These are phyloP conservation scores for Halteria grandinella DNA, from an alignment of 73 alveolate species.

Conservation along the genomic window DNA sequence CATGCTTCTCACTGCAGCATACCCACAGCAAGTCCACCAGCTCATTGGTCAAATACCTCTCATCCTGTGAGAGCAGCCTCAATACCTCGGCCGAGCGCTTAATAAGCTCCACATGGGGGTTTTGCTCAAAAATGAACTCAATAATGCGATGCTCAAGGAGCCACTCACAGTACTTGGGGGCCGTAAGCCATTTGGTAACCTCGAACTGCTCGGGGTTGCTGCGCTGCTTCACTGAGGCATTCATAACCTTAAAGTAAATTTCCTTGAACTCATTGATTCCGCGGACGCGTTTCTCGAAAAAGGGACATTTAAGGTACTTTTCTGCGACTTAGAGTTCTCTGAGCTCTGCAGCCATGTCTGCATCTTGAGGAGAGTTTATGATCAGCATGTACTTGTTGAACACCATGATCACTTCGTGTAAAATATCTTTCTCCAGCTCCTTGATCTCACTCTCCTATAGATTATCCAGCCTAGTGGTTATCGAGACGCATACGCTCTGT, in stretches of 20 bases:
- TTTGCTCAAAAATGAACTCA: constrained; percentile 47
- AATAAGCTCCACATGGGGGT: constrained; percentile 61
- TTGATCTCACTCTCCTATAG: constrained; percentile 65
- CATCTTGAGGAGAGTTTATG: constrained; percentile 13
- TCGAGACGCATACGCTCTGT: constrained; percentile 37
- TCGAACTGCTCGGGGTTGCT: neutral
- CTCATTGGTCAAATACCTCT: constrained; percentile 18
- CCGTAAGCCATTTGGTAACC: constrained; percentile 46
- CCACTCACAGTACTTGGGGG: constrained; percentile 45
- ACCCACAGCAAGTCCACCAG: constrained; percentile 54
- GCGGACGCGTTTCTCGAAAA: constrained; percentile 74
- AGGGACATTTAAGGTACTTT: constrained; percentile 69
- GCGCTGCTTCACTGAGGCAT: constrained; percentile 3
- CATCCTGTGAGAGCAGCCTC: constrained; percentile 27
- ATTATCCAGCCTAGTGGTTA: constrained; percentile 56
- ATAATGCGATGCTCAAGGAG: constrained; percentile 12
- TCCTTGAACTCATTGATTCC: constrained; percentile 81
- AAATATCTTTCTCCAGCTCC: constrained; percentile 66
- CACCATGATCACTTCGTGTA: constrained; percentile 40
- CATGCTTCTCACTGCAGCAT: constrained; percentile 62
- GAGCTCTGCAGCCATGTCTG: constrained; percentile 42
- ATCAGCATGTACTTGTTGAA: neutral
- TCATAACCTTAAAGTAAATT: constrained; percentile 39
- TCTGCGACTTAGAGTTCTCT: constrained; percentile 59
- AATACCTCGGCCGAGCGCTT: constrained; percentile 42